Conservation (phyloP, 495 filamentous ascomycete genomes). For the Trichoderma asperelloides region DNA sequence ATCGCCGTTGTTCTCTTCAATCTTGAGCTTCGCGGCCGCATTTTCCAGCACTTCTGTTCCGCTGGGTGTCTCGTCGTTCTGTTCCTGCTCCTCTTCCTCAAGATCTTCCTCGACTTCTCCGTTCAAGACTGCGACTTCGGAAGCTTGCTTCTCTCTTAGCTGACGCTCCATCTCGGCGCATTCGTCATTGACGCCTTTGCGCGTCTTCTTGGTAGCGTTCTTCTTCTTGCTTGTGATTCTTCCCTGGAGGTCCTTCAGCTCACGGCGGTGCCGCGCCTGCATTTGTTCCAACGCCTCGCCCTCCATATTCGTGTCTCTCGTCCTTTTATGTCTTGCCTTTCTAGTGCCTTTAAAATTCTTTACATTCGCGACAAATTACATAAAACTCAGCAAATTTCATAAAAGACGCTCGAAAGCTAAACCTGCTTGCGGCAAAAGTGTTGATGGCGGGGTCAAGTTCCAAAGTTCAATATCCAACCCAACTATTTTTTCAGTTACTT, state of each 20-base stretch:
- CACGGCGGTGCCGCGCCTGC: slow-evolving; percentile 73
- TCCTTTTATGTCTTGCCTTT: neutral
- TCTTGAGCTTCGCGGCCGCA: slow-evolving; percentile 13
- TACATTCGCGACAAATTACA: neutral
- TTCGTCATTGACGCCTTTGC: slow-evolving; percentile 79
- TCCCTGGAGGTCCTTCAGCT: slow-evolving; percentile 74
- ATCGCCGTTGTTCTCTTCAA: slow-evolving; percentile 14
- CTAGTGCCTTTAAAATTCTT: neutral
- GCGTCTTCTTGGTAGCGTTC: slow-evolving; percentile 88
- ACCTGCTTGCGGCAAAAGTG: neutral
- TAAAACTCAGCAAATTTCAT: neutral
- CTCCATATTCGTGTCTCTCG: slow-evolving; percentile 17
- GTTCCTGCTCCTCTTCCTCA: slow-evolving; percentile 14
- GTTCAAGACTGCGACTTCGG: slow-evolving; percentile 53
- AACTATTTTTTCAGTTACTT: neutral
- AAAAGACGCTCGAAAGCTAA: neutral
- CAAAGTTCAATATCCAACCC: neutral
- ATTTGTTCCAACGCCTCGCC: slow-evolving; percentile 58
- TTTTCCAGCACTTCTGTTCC: neutral
- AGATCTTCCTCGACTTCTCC: slow-evolving; percentile 25
- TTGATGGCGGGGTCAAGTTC: slow-evolving; percentile 2
- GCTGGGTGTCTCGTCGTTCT: slow-evolving; percentile 12
- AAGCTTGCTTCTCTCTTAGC: slow-evolving; percentile 56
- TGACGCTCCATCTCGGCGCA: slow-evolving; percentile 64
- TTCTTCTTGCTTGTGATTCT: slow-evolving; percentile 92